Conservation (phyloP, 139 green algal species). For the Dunaliella sp. region DNA sequence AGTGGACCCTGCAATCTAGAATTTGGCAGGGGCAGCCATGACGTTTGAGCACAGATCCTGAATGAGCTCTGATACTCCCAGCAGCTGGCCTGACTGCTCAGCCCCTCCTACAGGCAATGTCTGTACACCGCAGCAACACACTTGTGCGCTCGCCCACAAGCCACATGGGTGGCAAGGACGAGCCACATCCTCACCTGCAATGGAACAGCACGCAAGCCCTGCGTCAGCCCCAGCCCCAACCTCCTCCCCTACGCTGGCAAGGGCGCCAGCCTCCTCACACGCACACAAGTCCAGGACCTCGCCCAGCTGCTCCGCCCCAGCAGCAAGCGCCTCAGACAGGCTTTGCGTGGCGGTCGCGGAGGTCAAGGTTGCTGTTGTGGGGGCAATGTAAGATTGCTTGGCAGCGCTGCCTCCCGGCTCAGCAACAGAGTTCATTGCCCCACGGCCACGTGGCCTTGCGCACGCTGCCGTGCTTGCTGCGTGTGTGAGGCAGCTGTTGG, state of each 20-base stretch:
- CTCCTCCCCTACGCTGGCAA: slow-evolving; percentile 10
- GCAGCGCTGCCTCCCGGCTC: neutral
- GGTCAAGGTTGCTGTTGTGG: too few species aligned
- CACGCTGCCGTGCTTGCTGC: neutral
- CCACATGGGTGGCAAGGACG: too few species aligned
- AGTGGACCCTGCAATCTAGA: too few species aligned
- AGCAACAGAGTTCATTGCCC: neutral
- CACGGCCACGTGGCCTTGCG: neutral
- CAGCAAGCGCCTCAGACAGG: neutral
- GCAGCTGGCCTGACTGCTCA: too few species aligned
- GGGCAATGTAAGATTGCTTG: neutral
- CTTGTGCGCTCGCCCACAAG: too few species aligned
- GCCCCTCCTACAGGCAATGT: too few species aligned
- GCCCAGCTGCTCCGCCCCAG: slow-evolving; percentile 1
- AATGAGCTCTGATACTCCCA: too few species aligned
- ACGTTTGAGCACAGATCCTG: too few species aligned
- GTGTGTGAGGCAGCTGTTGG: neutral
- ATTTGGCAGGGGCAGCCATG: too few species aligned
- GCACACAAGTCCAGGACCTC: slow-evolving; percentile 25
- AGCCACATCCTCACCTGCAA: too few species aligned
- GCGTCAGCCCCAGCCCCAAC: neutral
- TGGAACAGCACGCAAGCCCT: too few species aligned
- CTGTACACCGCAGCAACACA: too few species aligned
- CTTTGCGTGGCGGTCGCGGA: neutral
- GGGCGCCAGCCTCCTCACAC: slow-evolving; percentile 22